Percentiles rank a stretch among this genome's conserved stretches.
These are phyloP conservation scores for Epichloe gansuensis DNA, from an alignment of 2,329 filamentous ascomycete species.

Conservation along the genomic window DNA sequence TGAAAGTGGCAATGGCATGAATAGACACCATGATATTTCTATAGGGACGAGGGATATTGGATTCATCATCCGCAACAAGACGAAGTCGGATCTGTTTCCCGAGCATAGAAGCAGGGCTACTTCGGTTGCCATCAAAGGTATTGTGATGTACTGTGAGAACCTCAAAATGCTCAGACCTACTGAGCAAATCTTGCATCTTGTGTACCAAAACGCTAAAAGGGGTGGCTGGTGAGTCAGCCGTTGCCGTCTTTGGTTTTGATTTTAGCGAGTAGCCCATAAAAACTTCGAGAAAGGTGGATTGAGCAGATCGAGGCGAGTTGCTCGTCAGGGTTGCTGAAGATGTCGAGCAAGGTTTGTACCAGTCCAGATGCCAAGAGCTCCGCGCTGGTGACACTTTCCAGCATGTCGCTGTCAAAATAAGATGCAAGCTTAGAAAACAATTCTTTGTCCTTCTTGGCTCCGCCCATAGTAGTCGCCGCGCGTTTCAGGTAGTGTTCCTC, in stretches of 20 bases:
- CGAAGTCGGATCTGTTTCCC: conserved; percentile 89
- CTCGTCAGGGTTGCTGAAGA: conserved; percentile 64
- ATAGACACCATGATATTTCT: conserved; percentile 97
- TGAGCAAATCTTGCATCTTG: conserved; percentile 91
- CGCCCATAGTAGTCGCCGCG: conserved; percentile 30
- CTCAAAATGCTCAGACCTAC: conserved; percentile 94
- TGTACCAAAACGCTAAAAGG: conserved; percentile 84
- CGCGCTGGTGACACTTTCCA: conserved; percentile 91
- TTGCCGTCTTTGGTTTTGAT: conserved; percentile 51
- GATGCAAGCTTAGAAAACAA: conserved; percentile 67
- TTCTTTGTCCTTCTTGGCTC: conserved; percentile 36
- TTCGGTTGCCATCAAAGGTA: conserved; percentile 77
- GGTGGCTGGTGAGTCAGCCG: conserved; percentile 58
- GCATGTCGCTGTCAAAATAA: conserved; percentile 78
- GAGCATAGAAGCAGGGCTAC: conserved; percentile 88
- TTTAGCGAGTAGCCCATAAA: conserved; percentile 75
- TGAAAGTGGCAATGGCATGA: conserved; percentile 96
- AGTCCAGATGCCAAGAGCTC: conserved; percentile 86
- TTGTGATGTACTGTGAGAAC: conserved; percentile 93
- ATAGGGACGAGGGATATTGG: conserved; percentile 77
- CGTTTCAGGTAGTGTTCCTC: conserved; percentile 55
- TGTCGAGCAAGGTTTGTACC: conserved; percentile 68
- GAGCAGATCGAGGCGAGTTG: conserved; percentile 52
- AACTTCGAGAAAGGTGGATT: conserved; percentile 75
- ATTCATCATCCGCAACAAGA: conserved; percentile 78